A percentile compares a stretch with the other conserved stretches of the same genome.
Evolutionary conservation across 305 asterid genomes (phyloP).

Genomic region (Fraxinus sp.): DNA sequence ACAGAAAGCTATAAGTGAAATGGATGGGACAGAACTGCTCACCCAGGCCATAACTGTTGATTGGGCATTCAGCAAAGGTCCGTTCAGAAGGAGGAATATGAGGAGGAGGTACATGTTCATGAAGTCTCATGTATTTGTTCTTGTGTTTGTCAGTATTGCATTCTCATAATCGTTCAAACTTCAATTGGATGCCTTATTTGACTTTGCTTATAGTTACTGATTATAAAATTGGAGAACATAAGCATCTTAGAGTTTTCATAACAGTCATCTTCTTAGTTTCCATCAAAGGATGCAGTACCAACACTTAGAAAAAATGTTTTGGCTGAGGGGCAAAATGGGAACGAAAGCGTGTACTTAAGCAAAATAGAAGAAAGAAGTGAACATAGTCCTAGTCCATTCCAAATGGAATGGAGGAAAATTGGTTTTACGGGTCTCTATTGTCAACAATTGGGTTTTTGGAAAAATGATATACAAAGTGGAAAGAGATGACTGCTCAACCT

Average conservation of each 20-base stretch:
- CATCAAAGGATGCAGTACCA: neutral
- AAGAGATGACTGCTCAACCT: neutral
- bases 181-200: neutral
- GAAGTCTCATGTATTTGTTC: neutral
- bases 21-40: constrained; percentile 70
- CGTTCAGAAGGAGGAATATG: constrained; percentile 44
- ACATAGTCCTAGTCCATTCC: neutral
- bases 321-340: neutral
- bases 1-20: constrained; percentile 61
- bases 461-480: neutral
- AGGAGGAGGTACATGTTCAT: constrained; percentile 39
- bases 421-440: neutral
- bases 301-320: neutral
- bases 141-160: neutral
- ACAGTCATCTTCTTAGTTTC: neutral
- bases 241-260: neutral
- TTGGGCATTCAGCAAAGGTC: constrained; percentile 57
- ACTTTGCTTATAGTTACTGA: neutral
- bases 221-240: neutral
- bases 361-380: neutral
- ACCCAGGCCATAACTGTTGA: constrained; percentile 36
- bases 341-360: neutral
- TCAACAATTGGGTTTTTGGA: neutral
- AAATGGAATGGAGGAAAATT: neutral
- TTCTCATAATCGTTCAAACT: neutral